Evolutionary conservation across 129 eudicot genomes (phyloP).

Genomic region (Saposhnikovia divaricata): DNA sequence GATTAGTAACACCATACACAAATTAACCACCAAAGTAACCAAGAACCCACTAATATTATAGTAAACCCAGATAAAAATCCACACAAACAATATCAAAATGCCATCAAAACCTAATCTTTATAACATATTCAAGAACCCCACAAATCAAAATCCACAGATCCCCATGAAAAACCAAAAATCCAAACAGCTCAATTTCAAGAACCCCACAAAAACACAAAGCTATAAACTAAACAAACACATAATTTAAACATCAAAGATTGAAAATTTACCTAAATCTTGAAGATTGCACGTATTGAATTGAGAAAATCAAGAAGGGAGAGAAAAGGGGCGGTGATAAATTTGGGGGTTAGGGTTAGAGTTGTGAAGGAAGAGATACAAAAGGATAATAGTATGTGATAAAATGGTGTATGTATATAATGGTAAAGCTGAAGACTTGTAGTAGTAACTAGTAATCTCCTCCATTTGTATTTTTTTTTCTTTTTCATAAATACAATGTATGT

Average conservation of each 20-base stretch:
- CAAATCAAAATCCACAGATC: slow-evolving; percentile 3
- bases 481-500: neutral
- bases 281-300: neutral
- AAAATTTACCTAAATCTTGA: neutral
- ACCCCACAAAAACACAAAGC: neutral
- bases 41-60: neutral
- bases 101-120: neutral
- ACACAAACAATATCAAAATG: neutral
- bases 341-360: neutral
- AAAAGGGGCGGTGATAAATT: neutral
- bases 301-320: neutral
- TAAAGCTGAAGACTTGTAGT: slow-evolving; percentile 2
- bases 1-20: neutral
- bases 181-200: neutral
- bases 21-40: neutral
- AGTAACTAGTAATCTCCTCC: slow-evolving; percentile 11
- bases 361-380: neutral
- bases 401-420: neutral
- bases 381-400: neutral
- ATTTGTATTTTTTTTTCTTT: neutral
- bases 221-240: neutral
- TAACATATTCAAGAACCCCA: neutral
- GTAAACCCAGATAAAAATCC: neutral
- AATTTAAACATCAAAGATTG: neutral
- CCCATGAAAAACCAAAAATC: neutral